Conservation (phyloP, 2,329 filamentous ascomycete genomes). For the Calonectria hongkongensis region DNA sequence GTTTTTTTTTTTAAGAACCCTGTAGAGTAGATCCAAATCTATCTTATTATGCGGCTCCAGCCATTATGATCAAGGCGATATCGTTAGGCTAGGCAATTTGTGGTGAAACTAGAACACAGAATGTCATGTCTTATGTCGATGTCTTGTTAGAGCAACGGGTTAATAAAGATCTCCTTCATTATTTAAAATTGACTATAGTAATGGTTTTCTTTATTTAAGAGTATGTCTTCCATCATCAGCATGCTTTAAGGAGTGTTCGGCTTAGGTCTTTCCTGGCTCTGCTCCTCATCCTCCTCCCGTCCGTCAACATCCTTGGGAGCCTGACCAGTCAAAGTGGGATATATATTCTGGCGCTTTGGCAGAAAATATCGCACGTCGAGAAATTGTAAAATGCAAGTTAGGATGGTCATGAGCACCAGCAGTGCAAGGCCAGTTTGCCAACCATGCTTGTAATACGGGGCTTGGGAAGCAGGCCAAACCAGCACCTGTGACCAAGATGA, state of each 20-base stretch:
- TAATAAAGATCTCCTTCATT: not conserved
- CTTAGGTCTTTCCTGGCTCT: not conserved
- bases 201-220: not conserved
- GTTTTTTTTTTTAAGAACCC: too few relatives aligned
- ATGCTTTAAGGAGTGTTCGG: not conserved
- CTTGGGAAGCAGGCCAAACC: slow-evolving; percentile 40
- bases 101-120: not conserved
- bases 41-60: too few relatives aligned
- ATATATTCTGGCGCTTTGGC: slow-evolving; percentile 19
- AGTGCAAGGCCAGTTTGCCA: slow-evolving; percentile 37
- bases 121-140: not conserved
- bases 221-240: not conserved
- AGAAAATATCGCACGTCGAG: slow-evolving; percentile 32
- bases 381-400: slow-evolving; percentile 34
- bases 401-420: slow-evolving; percentile 27
- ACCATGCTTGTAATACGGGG: slow-evolving; percentile 37
- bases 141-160: too few relatives aligned
- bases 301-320: slow-evolving; percentile 4
- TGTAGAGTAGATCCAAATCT: too few relatives aligned
- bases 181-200: not conserved
- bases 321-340: not conserved
- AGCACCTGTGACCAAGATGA: slow-evolving; percentile 37
- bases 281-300: slow-evolving; percentile 24
- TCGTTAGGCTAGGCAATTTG: too few relatives aligned
- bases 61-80: too few relatives aligned